Base-by-base conservation (phyloP, 2,329 filamentous ascomycete genomes). In the Claviceps pazoutovae region DNA sequence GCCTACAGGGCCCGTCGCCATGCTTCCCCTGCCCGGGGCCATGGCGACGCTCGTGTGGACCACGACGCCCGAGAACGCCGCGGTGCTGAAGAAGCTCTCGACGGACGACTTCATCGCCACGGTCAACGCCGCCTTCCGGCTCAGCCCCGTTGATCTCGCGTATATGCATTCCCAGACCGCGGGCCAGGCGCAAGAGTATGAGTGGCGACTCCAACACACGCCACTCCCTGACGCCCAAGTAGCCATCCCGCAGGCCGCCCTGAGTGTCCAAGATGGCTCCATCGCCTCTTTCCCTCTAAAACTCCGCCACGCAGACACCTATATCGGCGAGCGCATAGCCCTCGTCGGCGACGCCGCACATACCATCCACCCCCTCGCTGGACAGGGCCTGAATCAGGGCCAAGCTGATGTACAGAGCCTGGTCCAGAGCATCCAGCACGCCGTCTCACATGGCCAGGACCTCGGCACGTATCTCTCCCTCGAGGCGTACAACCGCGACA, bases 341-440 rank as follows among this genome's bases (percentile, higher is more conserved):
- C 78, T 98, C 1, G 81, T 98, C 38, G 93, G 93, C 55, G 93
- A 98, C 58, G 93, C 93, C 1, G 93, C 93, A 7, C 93, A 98
- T 66, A 95, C 90, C 1, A 83, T 95, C 57, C 93, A 98, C 66
- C 93, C 93, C 0, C 82, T 98, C 4, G 93, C 88, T 1, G 93
- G 93, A 1, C 93, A 97, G 67, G 93, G 93, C 1, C 74, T 98
- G 14, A 98, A 98, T 63, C 86, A 94, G 60, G 93, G 93, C 1
- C 84, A 97, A 56, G 89, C 82, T 17, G 93, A 98, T 64, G 86
- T 93, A 0, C 83, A 88, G 60, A 84, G 85, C 50, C 78, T 98
- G 0, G 81, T 83, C 6, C 76, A 75, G 56, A 82, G 82, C 0
- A 85, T 98, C 49, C 80, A 82, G 54, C 83, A 83, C 58, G 86